Conservation (phyloP, 768 basidiomycete genomes). For the Collybia mongolica region DNA sequence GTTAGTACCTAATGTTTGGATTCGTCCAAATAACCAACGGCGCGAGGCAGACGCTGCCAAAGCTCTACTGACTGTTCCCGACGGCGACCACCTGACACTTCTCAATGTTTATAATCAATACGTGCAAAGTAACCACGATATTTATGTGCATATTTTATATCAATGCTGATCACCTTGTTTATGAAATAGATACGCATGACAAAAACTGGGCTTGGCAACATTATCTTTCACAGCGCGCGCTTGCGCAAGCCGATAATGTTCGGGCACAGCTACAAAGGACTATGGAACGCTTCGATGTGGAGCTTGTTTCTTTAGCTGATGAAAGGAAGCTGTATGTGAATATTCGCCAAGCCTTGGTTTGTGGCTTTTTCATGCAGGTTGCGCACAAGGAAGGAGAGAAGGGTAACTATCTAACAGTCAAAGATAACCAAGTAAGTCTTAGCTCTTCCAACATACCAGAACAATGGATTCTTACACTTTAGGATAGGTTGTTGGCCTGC, state of each 20-base stretch:
- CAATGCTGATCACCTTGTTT: background rate
- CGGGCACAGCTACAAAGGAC: slow-evolving; percentile 82
- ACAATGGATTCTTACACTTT: background rate
- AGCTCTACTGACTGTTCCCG: slow-evolving; percentile 82
- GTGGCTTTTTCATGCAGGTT: slow-evolving; percentile 98
- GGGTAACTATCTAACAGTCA: slow-evolving; percentile 84
- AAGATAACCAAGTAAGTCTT: slow-evolving; percentile 81
- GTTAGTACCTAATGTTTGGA: slow-evolving; percentile 89
- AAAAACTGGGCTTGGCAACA: slow-evolving; percentile 91
- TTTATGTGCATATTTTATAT: background rate
- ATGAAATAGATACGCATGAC: slow-evolving; percentile 60
- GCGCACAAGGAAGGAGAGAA: slow-evolving; percentile 95
- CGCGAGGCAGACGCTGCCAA: slow-evolving; percentile 94
- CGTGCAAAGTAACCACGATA: slow-evolving; percentile 58
- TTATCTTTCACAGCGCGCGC: slow-evolving; percentile 79
- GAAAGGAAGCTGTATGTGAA: slow-evolving; percentile 69
- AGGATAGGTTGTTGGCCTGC: slow-evolving; percentile 63
- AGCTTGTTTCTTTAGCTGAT: slow-evolving; percentile 65
- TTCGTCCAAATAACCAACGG: slow-evolving; percentile 83
- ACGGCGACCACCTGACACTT: slow-evolving; percentile 94
- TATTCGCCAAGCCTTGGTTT: slow-evolving; percentile 81
- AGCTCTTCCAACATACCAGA: background rate
- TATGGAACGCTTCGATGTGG: slow-evolving; percentile 90
- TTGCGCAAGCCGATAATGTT: slow-evolving; percentile 92
- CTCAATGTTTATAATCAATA: slow-evolving; percentile 97